A percentile compares a stretch with the other conserved stretches of the same genome.
These are phyloP conservation scores for Trypanosoma congolense DNA, from an alignment of 208 protist species.

Conservation along the genomic window DNA sequence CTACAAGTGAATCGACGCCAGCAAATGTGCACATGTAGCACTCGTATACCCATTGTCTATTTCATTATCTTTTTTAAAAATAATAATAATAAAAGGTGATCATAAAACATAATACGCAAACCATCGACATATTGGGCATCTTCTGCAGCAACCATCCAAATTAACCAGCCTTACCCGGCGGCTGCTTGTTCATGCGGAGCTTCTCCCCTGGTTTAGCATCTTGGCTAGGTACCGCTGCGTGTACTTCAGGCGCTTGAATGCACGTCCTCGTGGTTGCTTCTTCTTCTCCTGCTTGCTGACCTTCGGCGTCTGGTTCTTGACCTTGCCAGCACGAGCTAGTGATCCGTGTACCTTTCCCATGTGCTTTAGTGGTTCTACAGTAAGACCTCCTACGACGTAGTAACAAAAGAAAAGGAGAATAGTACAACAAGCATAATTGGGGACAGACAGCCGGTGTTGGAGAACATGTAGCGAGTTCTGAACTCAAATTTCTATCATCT, in stretches of 20 bases:
- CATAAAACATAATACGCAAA: conserved; percentile 3
- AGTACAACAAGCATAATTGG: too few species aligned
- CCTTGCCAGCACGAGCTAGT: conserved; percentile 97
- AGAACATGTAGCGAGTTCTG: too few species aligned
- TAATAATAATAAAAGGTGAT: conserved; percentile 15
- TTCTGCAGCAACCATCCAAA: neutral
- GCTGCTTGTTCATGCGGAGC: conserved; percentile 91
- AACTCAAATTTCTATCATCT: too few species aligned
- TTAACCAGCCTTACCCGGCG: conserved; percentile 87
- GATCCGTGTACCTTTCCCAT: conserved; percentile 58
- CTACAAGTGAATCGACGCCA: too few species aligned
- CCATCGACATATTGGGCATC: neutral
- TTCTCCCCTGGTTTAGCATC: conserved; percentile 92
- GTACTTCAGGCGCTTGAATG: conserved; percentile 97
- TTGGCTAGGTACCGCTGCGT: conserved; percentile 95
- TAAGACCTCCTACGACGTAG: conserved; percentile 3
- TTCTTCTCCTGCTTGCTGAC: conserved; percentile 94
- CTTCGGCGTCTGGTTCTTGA: conserved; percentile 98
- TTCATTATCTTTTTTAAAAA: conserved; percentile 16
- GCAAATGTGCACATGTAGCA: too few species aligned
- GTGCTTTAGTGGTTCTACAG: neutral
- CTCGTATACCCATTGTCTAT: neutral
- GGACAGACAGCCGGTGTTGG: too few species aligned
- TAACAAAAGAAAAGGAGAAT: conserved; percentile 6
- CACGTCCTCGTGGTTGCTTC: conserved; percentile 92